A percentile compares a stretch with the other conserved stretches of the same genome.
phyloP scores from a whole-genome alignment of 75 land plant genomes.

The Isoetes taiwanensis region DNA sequence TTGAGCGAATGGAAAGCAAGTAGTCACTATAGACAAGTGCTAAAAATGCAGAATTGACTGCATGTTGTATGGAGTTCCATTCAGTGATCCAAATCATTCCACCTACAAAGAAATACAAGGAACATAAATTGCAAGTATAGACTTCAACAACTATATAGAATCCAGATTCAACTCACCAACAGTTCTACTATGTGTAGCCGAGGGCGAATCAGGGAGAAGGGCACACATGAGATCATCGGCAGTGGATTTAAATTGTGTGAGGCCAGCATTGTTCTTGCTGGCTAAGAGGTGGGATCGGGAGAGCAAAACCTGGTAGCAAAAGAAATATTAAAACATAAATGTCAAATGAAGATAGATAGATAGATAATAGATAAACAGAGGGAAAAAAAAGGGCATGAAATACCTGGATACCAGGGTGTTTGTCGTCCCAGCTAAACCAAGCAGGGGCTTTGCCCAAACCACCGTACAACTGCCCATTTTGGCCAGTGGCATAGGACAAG shows the following conservation, averaged over 20 bases:
- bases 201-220: conserved; percentile 71
- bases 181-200: conserved; percentile 66
- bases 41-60: conserved; percentile 71
- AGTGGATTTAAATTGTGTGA: conserved; percentile 50
- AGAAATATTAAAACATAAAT: too few relatives aligned
- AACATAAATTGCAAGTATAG: too few relatives aligned
- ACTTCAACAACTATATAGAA: too few relatives aligned
- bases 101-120: too few relatives aligned
- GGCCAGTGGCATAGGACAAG: conserved; percentile 50
- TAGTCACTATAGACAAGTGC: conserved; percentile 82
- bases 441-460: conserved; percentile 73
- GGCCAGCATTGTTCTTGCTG: conserved; percentile 17
- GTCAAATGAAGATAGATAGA: too few relatives aligned
- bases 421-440: conserved; percentile 99
- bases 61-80: conserved; percentile 64
- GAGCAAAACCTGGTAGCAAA: too few relatives aligned
- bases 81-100: conserved; percentile 69
- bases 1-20: conserved; percentile 39
- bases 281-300: too few relatives aligned
- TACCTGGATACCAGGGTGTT: conserved; percentile 89
- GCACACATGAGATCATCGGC: conserved; percentile 84
- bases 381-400: background rate
- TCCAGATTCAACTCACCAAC: conserved; percentile 55
- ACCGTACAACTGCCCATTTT: conserved; percentile 52
- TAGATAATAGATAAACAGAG: too few relatives aligned